Evolutionary conservation across 1,284 basidiomycete species (phyloP).

Genomic region (Leucoagaricus sp.): DNA sequence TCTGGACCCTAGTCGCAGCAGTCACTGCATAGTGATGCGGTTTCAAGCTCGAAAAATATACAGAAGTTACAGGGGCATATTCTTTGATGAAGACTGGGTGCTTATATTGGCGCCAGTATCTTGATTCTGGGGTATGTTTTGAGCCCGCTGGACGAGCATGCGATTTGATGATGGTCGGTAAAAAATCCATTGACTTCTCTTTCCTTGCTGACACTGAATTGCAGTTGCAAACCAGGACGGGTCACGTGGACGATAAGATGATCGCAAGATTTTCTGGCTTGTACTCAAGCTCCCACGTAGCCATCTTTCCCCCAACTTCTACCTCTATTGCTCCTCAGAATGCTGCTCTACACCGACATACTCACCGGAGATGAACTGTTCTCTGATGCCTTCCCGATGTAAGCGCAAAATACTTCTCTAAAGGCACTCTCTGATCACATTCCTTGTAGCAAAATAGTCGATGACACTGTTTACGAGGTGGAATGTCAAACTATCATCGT

Average conservation of each 20-base stretch:
- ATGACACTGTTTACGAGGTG: conserved; percentile 90
- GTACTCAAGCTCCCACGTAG: conserved; percentile 25
- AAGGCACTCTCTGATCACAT: conserved; percentile 13
- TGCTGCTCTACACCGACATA: conserved; percentile 82
- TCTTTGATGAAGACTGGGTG: conserved; percentile 92
- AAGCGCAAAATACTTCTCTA: conserved; percentile 29
- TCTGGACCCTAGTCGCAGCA: conserved; percentile 90
- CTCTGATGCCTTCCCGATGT: conserved; percentile 92
- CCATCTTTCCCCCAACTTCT: conserved; percentile 24
- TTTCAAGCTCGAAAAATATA: conserved; percentile 84
- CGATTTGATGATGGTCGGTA: conserved; percentile 68
- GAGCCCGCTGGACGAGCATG: conserved; percentile 57
- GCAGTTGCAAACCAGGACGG: neutral
- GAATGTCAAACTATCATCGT: conserved; percentile 79
- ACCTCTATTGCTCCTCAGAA: conserved; percentile 33
- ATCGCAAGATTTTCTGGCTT: conserved; percentile 21
- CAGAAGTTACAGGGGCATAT: conserved; percentile 89
- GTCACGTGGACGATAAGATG: conserved; percentile 25
- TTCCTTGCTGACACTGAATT: neutral
- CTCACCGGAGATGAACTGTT: conserved; percentile 91
- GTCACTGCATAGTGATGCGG: conserved; percentile 96
- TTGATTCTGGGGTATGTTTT: conserved; percentile 69
- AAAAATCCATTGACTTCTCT: conserved; percentile 66
- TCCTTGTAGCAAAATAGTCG: conserved; percentile 70
- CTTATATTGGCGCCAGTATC: conserved; percentile 82